Base-by-base conservation (phyloP, 73 alveolate species). In the Tetrahymena malaccensis region DNA sequence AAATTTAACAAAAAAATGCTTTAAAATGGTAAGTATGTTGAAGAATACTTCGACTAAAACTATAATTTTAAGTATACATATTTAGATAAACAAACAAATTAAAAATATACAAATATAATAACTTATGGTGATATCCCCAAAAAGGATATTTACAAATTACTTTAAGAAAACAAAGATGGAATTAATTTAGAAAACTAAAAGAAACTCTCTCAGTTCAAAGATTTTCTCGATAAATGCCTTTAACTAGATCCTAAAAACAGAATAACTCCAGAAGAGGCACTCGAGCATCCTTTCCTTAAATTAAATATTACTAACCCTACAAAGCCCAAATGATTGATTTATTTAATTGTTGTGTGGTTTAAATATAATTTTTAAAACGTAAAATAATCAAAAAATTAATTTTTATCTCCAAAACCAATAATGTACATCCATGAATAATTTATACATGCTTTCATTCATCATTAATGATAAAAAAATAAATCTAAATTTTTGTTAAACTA, bases 211-310 rank as follows among this genome's bases (percentile, higher is more conserved):
- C 35, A 43, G 35, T 98, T 98, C 57, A 96, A 98, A 44, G 99
- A 98, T 95, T 98, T 98, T 50, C 93, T 98, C 11, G 99, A 97
- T 83, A 97, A 97, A 94, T 97, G 98, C 85, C 96, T 98, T 57
- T 94, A 84, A 43, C 93, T 97, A 38, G 99, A 98, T 89, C 98
- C 98, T n/a, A 96, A 97, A 50, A 97, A 98, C 43, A 96, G 99
- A 96, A 96, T 98, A 31, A 97, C 98, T 33, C 98, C 99, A 21
- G 99, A 97, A 89, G 98, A 97, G 35, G 99, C 99, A n/a, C 95
- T 98, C 10, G 57, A 70, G 34, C 99, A 98, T 94, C 99, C 99
- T 33, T 98, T 98, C 96, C 58, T 98, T 27, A 97, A 96, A 84
- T 37, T 93, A 50, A 22, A 70, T 25, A 70, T 40, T 1, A 31